These are phyloP conservation scores for Mycena kentingensis DNA, from an alignment of 768 basidiomycete species.

Conservation along the genomic window DNA sequence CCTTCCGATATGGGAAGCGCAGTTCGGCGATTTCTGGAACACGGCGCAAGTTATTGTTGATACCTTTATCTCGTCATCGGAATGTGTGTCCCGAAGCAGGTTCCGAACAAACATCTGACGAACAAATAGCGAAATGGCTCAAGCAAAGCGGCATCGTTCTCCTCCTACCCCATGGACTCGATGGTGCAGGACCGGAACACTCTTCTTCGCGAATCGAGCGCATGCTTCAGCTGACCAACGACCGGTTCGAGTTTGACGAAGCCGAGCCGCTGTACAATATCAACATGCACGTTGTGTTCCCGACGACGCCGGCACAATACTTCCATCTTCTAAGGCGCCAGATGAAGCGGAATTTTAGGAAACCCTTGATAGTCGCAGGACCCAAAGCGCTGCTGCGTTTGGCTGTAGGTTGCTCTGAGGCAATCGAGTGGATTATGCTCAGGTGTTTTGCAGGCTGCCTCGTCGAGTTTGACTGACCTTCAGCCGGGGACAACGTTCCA, in stretches of 20 bases:
- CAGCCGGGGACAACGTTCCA: constrained; percentile 61
- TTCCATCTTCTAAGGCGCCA: constrained; percentile 93
- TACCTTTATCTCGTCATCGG: constrained; percentile 81
- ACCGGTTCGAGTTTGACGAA: constrained; percentile 46
- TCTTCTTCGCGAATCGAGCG: constrained; percentile 87
- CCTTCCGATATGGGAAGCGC: constrained; percentile 90
- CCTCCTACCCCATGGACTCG: constrained; percentile 85
- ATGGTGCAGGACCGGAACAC: constrained; percentile 93
- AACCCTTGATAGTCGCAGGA: constrained; percentile 80
- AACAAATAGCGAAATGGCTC: constrained; percentile 79
- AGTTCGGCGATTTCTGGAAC: constrained; percentile 95
- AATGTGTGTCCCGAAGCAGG: constrained; percentile 59
- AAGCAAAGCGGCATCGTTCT: constrained; percentile 88
- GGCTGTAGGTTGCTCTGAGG: constrained; percentile 48
- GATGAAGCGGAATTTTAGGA: constrained; percentile 81
- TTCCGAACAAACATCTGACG: not conserved
- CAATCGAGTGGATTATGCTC: not conserved
- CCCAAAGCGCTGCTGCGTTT: constrained; percentile 84
- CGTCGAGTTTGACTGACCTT: constrained; percentile 67
- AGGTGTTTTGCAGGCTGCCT: constrained; percentile 60
- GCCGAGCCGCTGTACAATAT: constrained; percentile 48
- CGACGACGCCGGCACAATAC: constrained; percentile 88
- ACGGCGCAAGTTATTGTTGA: constrained; percentile 88
- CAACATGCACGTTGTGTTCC: constrained; percentile 85
- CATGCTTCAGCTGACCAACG: constrained; percentile 91